Percentiles rank a stretch among this genome's conserved stretches.
Evolutionary conservation across 345 rosid species (phyloP).

Genomic region (Syzygium grande): DNA sequence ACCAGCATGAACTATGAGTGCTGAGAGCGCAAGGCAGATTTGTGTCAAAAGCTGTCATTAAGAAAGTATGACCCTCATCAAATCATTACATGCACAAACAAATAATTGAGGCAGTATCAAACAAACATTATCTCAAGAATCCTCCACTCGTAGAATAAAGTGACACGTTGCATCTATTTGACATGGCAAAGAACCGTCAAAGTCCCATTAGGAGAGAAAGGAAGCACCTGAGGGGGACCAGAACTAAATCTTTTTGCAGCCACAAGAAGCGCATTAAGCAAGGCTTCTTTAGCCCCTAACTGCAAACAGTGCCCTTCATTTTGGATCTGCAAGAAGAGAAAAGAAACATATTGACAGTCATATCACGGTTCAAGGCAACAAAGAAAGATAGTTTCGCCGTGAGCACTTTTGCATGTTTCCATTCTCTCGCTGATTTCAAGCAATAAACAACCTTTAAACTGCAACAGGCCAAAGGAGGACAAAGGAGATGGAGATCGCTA

Average conservation of each 20-base stretch:
- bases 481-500: neutral
- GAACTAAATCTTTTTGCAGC: slow-evolving; percentile 82
- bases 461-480: neutral
- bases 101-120: neutral
- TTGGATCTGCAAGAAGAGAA: slow-evolving; percentile 52
- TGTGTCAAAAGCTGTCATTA: slow-evolving; percentile 81
- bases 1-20: slow-evolving; percentile 63
- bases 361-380: neutral
- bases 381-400: neutral
- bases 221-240: slow-evolving; percentile 87
- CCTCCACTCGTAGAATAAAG: neutral
- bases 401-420: neutral
- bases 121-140: neutral
- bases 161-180: neutral
- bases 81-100: neutral
- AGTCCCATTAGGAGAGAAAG: slow-evolving; percentile 1
- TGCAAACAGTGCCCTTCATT: slow-evolving; percentile 74
- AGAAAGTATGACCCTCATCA: slow-evolving; percentile 2
- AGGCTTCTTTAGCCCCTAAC: slow-evolving; percentile 60
- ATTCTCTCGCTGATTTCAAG: neutral
- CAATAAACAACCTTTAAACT: neutral
- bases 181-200: neutral
- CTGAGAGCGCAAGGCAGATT: slow-evolving; percentile 87
- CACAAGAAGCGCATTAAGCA: slow-evolving; percentile 70
- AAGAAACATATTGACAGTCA: neutral